These are phyloP conservation scores for Trichoderma aggressivum DNA, from an alignment of 2,329 filamentous ascomycete genomes.

Conservation along the genomic window DNA sequence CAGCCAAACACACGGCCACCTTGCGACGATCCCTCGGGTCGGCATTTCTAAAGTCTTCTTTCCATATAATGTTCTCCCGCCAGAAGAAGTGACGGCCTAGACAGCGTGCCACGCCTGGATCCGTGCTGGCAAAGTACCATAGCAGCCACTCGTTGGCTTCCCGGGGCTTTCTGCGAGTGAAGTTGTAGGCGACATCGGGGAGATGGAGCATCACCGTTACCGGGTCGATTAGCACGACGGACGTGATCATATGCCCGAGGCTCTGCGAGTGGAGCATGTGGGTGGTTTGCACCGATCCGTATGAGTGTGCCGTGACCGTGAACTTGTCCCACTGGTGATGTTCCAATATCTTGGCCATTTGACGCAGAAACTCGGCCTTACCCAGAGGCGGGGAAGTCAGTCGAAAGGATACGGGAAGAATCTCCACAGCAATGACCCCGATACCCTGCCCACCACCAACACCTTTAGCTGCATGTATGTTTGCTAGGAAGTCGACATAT, in stretches of 20 bases:
- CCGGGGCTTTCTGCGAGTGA: conserved; percentile 52
- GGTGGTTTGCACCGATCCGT: conserved; percentile 61
- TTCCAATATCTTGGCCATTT: conserved; percentile 56
- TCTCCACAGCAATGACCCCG: conserved; percentile 63
- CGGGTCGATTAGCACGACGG: conserved; percentile 54
- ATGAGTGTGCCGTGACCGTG: conserved; percentile 60
- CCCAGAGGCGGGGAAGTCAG: conserved; percentile 52
- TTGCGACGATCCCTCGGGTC: conserved; percentile 28
- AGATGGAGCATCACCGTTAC: conserved; percentile 66
- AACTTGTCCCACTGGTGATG: conserved; percentile 56
- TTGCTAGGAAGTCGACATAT: conserved; percentile 55
- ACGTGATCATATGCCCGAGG: conserved; percentile 49
- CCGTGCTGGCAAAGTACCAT: conserved; percentile 67
- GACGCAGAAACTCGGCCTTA: conserved; percentile 51
- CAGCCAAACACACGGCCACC: conserved; percentile 57
- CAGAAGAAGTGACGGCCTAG: conserved; percentile 68
- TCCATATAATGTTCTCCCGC: conserved; percentile 68
- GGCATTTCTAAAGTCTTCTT: conserved; percentile 51
- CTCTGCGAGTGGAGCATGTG: conserved; percentile 54
- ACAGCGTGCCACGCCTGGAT: conserved; percentile 63
- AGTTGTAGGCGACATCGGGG: conserved; percentile 70
- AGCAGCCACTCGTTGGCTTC: conserved; percentile 67
- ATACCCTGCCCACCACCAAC: conserved; percentile 42
- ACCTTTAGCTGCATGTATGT: conserved; percentile 41
- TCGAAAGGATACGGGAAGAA: conserved; percentile 63